phyloP scores from a whole-genome alignment of 1,284 basidiomycete genomes.

The Ganoderma sinense region DNA sequence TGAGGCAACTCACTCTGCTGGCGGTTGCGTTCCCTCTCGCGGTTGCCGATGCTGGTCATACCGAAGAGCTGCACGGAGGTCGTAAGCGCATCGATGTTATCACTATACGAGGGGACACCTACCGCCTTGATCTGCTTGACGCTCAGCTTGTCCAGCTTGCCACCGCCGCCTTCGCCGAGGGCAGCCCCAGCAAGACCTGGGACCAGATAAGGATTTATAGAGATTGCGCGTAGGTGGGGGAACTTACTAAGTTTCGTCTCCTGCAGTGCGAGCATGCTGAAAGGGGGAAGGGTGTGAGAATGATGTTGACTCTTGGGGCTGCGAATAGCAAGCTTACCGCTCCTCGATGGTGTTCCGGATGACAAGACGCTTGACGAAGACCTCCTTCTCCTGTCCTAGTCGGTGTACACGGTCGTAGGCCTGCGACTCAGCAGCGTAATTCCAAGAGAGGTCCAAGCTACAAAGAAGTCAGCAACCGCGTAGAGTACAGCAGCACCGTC shows the following conservation, averaged over 20 bases:
- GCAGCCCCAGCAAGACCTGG: conserved; percentile 72
- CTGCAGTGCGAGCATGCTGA: conserved; percentile 68
- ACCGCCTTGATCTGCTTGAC: conserved; percentile 66
- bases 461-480: background rate
- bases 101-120: conserved; percentile 19
- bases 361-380: conserved; percentile 72
- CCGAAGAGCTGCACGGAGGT: background rate
- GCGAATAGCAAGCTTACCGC: conserved; percentile 49
- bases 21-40: conserved; percentile 1
- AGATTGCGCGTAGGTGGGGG: background rate
- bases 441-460: conserved; percentile 78
- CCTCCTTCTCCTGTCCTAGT: conserved; percentile 75
- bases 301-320: background rate
- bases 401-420: conserved; percentile 75
- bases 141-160: conserved; percentile 65
- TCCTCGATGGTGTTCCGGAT: conserved; percentile 75
- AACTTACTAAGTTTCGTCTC: conserved; percentile 64
- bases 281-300: background rate
- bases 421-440: conserved; percentile 68
- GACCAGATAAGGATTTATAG: background rate
- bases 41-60: conserved; percentile 3
- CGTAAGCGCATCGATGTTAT: background rate
- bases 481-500: background rate
- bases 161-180: conserved; percentile 67
- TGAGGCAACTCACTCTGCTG: background rate